Evolutionary conservation across 176 grass and related monocot genomes (phyloP).

Genomic region (Dactylis glomerata): DNA sequence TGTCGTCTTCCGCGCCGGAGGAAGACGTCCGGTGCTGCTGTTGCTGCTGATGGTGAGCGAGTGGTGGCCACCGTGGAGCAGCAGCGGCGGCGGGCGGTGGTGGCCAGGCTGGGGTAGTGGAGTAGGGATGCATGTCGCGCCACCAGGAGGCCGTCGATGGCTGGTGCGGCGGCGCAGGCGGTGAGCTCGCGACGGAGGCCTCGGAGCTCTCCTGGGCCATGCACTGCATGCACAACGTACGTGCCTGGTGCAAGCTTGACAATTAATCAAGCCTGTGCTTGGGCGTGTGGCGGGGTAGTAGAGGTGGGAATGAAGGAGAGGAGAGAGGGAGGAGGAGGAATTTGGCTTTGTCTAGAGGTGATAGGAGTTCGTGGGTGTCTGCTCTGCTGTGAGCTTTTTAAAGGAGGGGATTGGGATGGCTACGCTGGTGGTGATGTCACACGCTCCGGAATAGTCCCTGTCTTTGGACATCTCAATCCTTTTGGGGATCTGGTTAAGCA

Average conservation of each 20-base stretch:
- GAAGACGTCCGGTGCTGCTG: slow-evolving; percentile 14
- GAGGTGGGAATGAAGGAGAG: background rate
- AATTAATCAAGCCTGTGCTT: background rate
- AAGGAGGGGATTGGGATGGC: slow-evolving; percentile 29
- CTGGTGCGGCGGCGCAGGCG: slow-evolving; percentile 25
- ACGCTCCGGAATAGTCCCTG: background rate
- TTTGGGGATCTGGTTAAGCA: slow-evolving; percentile 10
- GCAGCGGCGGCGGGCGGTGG: background rate
- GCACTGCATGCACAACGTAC: slow-evolving; percentile 30
- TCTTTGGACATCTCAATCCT: slow-evolving; percentile 29
- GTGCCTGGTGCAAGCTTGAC: background rate
- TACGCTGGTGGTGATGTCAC: slow-evolving; percentile 30
- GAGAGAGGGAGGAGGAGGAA: background rate
- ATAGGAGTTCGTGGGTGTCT: slow-evolving; percentile 20
- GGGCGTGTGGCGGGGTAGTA: background rate
- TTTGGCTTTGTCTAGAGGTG: slow-evolving; percentile 22
- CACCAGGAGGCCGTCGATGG: slow-evolving; percentile 39
- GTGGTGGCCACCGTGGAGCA: slow-evolving; percentile 38
- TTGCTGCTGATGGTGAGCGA: background rate
- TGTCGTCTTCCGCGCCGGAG: slow-evolving; percentile 29
- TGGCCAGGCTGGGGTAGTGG: slow-evolving; percentile 20
- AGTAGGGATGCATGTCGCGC: slow-evolving; percentile 55
- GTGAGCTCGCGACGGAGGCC: slow-evolving; percentile 72
- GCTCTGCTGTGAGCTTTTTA: slow-evolving; percentile 24
- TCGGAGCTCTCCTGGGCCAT: slow-evolving; percentile 85